These are phyloP conservation scores for Zelopaecilomyces penicillatus DNA, from an alignment of 2,329 filamentous ascomycete genomes.

Conservation along the genomic window DNA sequence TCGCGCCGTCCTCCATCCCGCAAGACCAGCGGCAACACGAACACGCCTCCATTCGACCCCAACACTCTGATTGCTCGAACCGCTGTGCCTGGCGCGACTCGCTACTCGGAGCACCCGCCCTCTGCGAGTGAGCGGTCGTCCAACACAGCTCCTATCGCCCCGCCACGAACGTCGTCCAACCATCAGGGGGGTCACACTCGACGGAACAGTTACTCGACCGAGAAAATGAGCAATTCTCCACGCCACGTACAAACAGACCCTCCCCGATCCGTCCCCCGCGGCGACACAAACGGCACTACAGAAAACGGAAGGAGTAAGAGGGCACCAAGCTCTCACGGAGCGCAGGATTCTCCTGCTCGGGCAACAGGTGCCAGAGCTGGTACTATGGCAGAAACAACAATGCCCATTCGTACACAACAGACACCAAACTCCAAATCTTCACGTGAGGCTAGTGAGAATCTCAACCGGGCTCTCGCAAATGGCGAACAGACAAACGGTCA, in stretches of 20 bases:
- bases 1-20: slow-evolving; percentile 45
- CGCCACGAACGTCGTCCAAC: slow-evolving; percentile 74
- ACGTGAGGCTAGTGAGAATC: slow-evolving; percentile 69
- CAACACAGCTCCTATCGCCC: slow-evolving; percentile 63
- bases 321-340: slow-evolving; percentile 15
- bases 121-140: slow-evolving; percentile 43
- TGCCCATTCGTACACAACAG: slow-evolving; percentile 38
- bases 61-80: slow-evolving; percentile 41
- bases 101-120: slow-evolving; percentile 34
- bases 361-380: slow-evolving; percentile 32
- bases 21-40: slow-evolving; percentile 43
- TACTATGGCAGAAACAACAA: slow-evolving; percentile 26
- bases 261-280: slow-evolving; percentile 25
- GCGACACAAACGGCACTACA: slow-evolving; percentile 19
- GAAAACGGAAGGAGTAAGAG: slow-evolving; percentile 25
- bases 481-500: slow-evolving; percentile 22
- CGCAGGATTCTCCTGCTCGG: slow-evolving; percentile 32
- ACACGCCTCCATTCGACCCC: slow-evolving; percentile 25
- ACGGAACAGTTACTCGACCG: slow-evolving; percentile 36
- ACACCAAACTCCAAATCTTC: slow-evolving; percentile 45
- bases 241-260: slow-evolving; percentile 30
- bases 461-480: slow-evolving; percentile 59
- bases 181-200: slow-evolving; percentile 34
- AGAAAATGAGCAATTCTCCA: slow-evolving; percentile 35
- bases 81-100: slow-evolving; percentile 34